These are phyloP conservation scores for Beta lomatogona DNA, from an alignment of 179 eudicot genomes.

Conservation along the genomic window DNA sequence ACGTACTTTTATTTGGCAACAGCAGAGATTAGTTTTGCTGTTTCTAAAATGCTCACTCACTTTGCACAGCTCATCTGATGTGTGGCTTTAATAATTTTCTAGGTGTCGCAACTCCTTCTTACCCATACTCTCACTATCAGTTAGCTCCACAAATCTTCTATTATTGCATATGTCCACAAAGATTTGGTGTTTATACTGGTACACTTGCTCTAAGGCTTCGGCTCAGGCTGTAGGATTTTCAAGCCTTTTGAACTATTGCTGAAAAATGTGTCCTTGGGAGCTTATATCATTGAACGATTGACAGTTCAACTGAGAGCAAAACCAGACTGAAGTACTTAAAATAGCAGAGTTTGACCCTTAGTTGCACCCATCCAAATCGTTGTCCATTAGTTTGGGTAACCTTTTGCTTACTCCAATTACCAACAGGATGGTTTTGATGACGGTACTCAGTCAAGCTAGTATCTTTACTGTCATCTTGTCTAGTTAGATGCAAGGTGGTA, in stretches of 20 bases:
- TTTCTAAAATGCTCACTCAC: neutral
- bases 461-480: neutral
- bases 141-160: neutral
- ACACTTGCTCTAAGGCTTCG: neutral
- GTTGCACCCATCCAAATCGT: no score
- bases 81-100: neutral
- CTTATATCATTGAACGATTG: neutral
- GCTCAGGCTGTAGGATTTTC: neutral
- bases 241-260: neutral
- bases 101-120: neutral
- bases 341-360: no score
- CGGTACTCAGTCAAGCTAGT: neutral
- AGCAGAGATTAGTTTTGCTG: neutral
- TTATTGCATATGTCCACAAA: neutral
- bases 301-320: neutral
- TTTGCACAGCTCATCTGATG: neutral
- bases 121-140: neutral
- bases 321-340: neutral
- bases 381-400: neutral
- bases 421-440: neutral
- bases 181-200: neutral
- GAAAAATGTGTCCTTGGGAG: neutral
- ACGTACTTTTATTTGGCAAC: no score
- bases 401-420: neutral
- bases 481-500: neutral